Base-by-base conservation (phyloP, 306 rosid genomes). In the Acmispon strigosus region DNA sequence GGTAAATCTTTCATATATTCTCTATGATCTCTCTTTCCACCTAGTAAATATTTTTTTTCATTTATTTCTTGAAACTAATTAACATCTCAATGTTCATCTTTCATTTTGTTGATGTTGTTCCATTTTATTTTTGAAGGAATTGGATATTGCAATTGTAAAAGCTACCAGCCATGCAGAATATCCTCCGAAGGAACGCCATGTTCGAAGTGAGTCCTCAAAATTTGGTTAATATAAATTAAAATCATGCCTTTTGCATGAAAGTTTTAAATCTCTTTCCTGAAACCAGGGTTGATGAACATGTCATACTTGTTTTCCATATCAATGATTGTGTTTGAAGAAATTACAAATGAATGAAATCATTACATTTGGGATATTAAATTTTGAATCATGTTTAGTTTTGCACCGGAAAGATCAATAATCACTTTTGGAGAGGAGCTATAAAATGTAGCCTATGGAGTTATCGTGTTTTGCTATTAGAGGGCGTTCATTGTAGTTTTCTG, bases 141-240 rank as follows among this genome's bases (percentile, higher is more conserved):
- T 94, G 95, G 98, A 94, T 66, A 82, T 94, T 81, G 96, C 98
- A 68, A 84, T 92, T 66, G 94, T 94, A 6, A 94, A 84, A 83
- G 98, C 98, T 53, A 87, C 98, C 52, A 90, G 90, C 83, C 98
- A 94, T 59, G 90, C 78, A 3, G 97, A 94, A 50, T 76, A 83
- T 73, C 97, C 97, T 77, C 98, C 98, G 0, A 94, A 94, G 69
- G 98, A 94, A 77, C 95, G 97, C 47, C 97, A 94, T 36, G 84
- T 94, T 60, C 81, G 96, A 84, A 94, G 98, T 94, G 55, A 83
- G 97, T 77, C 34, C 9, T 60, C 59, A 14, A 34, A 19, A 60
- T 66, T 6, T 66, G 67, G 59, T 48, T 7, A 59, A 45, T 56
- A 39, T 19, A 6, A 17, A 24, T 47, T 7, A 76, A 6, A 32